These are phyloP conservation scores for Monilinia laxa DNA, from an alignment of 2,329 filamentous ascomycete species.

Conservation along the genomic window DNA sequence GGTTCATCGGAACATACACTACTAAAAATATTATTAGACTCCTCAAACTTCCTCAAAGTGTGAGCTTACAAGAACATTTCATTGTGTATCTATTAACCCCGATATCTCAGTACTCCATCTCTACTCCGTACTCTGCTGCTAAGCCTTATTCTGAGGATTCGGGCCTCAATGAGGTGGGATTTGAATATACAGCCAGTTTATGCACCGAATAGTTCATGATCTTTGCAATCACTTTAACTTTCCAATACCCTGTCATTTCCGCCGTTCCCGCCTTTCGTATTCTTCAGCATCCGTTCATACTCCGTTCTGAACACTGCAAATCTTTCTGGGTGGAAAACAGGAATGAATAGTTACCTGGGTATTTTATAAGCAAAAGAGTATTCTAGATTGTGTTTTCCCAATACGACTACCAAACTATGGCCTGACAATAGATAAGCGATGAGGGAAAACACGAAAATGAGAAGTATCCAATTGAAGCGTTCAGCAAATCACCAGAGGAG, in stretches of 20 bases:
- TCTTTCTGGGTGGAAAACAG: not conserved
- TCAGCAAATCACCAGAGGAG: not conserved
- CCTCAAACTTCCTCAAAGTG: not conserved
- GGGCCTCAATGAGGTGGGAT: not conserved
- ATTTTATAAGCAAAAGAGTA: not conserved
- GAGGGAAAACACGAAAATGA: not conserved
- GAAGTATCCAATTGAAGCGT: not conserved
- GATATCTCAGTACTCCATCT: not conserved
- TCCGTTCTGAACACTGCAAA: not conserved
- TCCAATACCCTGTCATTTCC: not conserved
- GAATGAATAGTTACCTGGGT: too few species aligned
- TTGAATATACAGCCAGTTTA: not conserved
- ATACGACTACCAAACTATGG: not conserved
- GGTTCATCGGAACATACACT: not conserved
- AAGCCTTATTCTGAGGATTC: not conserved
- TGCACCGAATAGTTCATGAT: not conserved
- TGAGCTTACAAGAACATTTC: not conserved
- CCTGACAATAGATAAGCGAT: not conserved
- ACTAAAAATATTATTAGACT: not conserved
- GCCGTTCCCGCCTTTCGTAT: not conserved
- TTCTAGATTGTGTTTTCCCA: not conserved
- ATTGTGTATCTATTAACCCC: not conserved
- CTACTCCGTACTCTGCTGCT: not conserved
- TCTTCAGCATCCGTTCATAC: not conserved
- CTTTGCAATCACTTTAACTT: not conserved